phyloP scores from a whole-genome alignment of 176 grass and related monocot species.

The Zea mays region DNA sequence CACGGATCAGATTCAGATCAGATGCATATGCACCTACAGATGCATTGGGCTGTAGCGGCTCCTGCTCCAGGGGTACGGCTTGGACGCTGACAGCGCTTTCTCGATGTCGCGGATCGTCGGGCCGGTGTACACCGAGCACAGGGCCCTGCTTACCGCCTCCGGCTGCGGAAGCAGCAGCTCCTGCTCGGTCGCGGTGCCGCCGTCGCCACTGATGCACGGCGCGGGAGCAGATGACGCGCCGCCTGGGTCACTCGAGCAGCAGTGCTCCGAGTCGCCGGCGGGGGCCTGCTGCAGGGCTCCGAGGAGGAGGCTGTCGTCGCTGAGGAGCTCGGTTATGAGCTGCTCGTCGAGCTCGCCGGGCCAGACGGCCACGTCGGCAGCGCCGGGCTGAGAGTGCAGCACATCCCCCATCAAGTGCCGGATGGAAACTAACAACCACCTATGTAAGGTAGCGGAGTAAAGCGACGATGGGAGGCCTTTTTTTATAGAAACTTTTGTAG shows the following conservation, averaged over 20 bases:
- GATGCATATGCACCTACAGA: conserved; percentile 38
- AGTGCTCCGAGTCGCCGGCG: not conserved
- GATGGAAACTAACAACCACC: not conserved
- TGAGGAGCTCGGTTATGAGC: conserved; percentile 63
- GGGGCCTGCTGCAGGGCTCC: not conserved
- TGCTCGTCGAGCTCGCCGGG: conserved; percentile 52
- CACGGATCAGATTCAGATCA: no score
- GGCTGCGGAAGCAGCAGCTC: not conserved
- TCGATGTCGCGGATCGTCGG: conserved; percentile 67
- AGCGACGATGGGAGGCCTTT: not conserved
- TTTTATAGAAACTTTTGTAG: conserved; percentile 1
- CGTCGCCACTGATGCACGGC: conserved; percentile 11
- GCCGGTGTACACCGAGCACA: conserved; percentile 64
- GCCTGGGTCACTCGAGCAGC: not conserved
- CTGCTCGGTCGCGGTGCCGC: conserved; percentile 2
- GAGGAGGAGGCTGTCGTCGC: conserved; percentile 34
- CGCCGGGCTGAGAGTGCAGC: conserved; percentile 1
- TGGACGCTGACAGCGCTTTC: conserved; percentile 47
- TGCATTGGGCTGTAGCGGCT: conserved; percentile 32
- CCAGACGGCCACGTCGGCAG: conserved; percentile 23
- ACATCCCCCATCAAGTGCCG: conserved; percentile 22
- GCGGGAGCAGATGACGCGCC: not conserved
- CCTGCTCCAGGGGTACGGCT: conserved; percentile 1
- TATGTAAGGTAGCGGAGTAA: not conserved
- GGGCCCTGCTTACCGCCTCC: conserved; percentile 29